Evolutionary conservation across 202 grass and related monocot genomes (phyloP).

Genomic region (Eragrostis tef): DNA sequence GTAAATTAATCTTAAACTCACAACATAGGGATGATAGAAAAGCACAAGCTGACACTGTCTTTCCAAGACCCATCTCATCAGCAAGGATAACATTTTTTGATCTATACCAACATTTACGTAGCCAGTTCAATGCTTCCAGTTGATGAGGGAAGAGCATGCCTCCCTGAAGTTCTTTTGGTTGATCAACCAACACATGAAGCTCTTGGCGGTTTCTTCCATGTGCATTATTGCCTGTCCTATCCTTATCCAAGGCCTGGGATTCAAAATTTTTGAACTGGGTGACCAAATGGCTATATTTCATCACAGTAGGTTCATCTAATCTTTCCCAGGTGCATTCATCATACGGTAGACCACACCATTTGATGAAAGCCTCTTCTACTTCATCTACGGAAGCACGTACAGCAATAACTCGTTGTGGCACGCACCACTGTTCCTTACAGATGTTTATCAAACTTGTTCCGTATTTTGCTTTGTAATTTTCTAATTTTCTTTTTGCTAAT

Average conservation of each 20-base stretch:
- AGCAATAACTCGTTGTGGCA: constrained; percentile 84
- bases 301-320: constrained; percentile 81
- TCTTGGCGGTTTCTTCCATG: constrained; percentile 64
- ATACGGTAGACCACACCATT: constrained; percentile 88
- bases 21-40: constrained; percentile 87
- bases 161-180: constrained; percentile 87
- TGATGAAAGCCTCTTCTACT: constrained; percentile 82
- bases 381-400: constrained; percentile 55
- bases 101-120: constrained; percentile 91
- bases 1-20: constrained; percentile 86
- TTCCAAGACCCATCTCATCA: constrained; percentile 99
- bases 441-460: constrained; percentile 83
- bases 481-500: constrained; percentile 94
- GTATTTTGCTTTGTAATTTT: constrained; percentile 96
- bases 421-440: constrained; percentile 87
- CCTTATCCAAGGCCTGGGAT: constrained; percentile 68
- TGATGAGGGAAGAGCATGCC: constrained; percentile 92
- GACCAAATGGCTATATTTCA: constrained; percentile 77
- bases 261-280: constrained; percentile 76
- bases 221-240: constrained; percentile 46
- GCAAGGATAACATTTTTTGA: constrained; percentile 99
- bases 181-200: constrained; percentile 68
- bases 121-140: constrained; percentile 97
- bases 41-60: constrained; percentile 92
- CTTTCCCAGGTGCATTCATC: constrained; percentile 99